Percentiles rank a stretch among this genome's conserved stretches.
Conservation (phyloP, 257 asterid genomes). For the Penstemon newberryi region DNA sequence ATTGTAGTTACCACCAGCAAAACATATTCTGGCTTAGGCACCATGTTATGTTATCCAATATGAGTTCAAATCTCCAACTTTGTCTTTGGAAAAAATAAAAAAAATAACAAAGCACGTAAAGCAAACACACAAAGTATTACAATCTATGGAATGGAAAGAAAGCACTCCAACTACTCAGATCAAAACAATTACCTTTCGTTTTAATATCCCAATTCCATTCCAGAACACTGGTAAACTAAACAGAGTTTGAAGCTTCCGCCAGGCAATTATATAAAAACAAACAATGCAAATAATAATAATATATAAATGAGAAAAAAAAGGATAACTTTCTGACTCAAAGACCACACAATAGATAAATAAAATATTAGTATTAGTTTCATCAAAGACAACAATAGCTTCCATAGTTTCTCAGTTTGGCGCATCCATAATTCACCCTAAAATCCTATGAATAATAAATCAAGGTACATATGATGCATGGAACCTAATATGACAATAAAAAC, state of each 20-base stretch:
- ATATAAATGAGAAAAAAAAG: background rate
- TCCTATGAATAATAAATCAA: background rate
- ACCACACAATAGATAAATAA: too few relatives aligned
- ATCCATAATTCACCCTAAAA: too few relatives aligned
- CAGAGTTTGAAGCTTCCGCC: background rate
- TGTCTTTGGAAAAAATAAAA: background rate
- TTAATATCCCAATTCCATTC: background rate
- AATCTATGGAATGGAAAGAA: constrained; percentile 15
- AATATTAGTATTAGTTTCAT: too few relatives aligned
- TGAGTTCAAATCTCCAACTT: constrained; percentile 8
- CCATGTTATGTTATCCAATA: background rate
- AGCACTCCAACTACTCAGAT: background rate
- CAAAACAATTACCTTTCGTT: background rate
- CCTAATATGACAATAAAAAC: constrained; percentile 7
- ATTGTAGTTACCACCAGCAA: too few relatives aligned
- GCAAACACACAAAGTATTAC: background rate
- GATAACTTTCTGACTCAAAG: background rate
- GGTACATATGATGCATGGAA: background rate
- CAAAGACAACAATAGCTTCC: too few relatives aligned
- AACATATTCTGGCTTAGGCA: background rate
- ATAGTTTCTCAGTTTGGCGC: too few relatives aligned
- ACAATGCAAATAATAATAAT: background rate
- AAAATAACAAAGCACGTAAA: background rate
- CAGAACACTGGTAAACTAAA: background rate
- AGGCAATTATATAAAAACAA: background rate